Conservation (phyloP, 163 green algal genomes). For the Chlamydomonas reinhardtii region DNA sequence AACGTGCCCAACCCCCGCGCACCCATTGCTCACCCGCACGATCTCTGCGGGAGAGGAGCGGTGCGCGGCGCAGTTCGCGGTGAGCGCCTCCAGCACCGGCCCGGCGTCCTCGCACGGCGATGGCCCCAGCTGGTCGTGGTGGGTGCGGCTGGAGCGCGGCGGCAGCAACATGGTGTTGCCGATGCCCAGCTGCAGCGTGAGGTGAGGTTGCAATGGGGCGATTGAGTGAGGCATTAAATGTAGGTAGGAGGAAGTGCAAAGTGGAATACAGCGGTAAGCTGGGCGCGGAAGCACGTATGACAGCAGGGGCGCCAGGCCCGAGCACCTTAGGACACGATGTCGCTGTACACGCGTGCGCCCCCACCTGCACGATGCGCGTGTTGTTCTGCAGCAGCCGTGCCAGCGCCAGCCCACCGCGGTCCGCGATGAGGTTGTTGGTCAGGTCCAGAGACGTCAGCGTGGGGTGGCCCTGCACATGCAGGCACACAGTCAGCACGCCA, state of each 20-base stretch:
- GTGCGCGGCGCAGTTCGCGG: slow-evolving; percentile 31
- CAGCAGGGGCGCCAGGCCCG: too few relatives aligned
- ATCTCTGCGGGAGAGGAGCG: slow-evolving; percentile 16
- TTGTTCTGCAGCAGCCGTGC: slow-evolving; percentile 19
- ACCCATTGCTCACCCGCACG: slow-evolving; percentile 5
- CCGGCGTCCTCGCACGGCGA: slow-evolving; percentile 46
- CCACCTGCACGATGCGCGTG: slow-evolving; percentile 37
- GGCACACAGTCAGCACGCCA: too few relatives aligned
- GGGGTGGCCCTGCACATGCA: slow-evolving; percentile 33
- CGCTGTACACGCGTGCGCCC: background rate
- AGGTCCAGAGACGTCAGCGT: slow-evolving; percentile 47
- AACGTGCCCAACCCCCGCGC: background rate
- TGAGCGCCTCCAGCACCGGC: slow-evolving; percentile 38
- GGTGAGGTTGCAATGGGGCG: too few relatives aligned
- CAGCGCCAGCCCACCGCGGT: slow-evolving; percentile 33
- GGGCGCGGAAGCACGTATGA: background rate
- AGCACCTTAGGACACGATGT: too few relatives aligned
- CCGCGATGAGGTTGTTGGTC: slow-evolving; percentile 42
- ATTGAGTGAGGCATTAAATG: too few relatives aligned
- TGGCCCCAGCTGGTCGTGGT: slow-evolving; percentile 46
- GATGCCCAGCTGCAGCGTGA: slow-evolving; percentile 19
- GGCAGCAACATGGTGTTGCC: slow-evolving; percentile 13
- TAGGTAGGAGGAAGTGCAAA: too few relatives aligned
- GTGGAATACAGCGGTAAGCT: too few relatives aligned
- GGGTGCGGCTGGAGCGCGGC: slow-evolving; percentile 12